Evolutionary conservation across 2,329 filamentous ascomycete species (phyloP).

Genomic region (Calonectria fujianensis): DNA sequence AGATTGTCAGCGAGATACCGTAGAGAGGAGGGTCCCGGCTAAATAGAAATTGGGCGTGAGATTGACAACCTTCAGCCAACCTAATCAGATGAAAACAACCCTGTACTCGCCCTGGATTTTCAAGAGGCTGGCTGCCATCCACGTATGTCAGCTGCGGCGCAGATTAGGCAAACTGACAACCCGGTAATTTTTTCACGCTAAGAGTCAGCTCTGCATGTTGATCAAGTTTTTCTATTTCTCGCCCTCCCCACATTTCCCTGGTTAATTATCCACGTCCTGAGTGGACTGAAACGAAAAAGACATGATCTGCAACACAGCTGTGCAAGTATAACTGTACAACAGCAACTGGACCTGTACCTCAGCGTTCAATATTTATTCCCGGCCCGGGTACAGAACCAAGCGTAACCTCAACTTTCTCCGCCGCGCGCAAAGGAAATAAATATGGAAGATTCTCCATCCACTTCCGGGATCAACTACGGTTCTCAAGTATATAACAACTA

Average conservation of each 20-base stretch:
- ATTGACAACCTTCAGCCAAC: neutral
- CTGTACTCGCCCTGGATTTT: neutral
- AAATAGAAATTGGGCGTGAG: neutral
- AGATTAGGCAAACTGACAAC: neutral
- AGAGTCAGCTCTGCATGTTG: neutral
- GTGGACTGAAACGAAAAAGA: neutral
- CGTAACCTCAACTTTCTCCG: neutral
- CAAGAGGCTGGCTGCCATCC: neutral
- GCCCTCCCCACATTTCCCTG: too few relatives aligned
- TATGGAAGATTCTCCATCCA: neutral
- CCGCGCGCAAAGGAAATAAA: neutral
- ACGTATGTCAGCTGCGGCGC: neutral
- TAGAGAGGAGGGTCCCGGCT: neutral
- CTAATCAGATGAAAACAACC: neutral
- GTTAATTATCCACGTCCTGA: neutral
- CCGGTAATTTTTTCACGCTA: neutral
- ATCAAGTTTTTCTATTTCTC: neutral
- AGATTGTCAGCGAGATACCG: too few relatives aligned
- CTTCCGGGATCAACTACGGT: neutral
- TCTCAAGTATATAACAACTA: neutral
- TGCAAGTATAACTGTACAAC: neutral
- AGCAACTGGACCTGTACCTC: neutral
- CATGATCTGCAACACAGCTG: neutral
- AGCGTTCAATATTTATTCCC: neutral
- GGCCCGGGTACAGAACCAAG: neutral